phyloP scores from a whole-genome alignment of 257 asterid species.

The Fraxinus anomala region DNA sequence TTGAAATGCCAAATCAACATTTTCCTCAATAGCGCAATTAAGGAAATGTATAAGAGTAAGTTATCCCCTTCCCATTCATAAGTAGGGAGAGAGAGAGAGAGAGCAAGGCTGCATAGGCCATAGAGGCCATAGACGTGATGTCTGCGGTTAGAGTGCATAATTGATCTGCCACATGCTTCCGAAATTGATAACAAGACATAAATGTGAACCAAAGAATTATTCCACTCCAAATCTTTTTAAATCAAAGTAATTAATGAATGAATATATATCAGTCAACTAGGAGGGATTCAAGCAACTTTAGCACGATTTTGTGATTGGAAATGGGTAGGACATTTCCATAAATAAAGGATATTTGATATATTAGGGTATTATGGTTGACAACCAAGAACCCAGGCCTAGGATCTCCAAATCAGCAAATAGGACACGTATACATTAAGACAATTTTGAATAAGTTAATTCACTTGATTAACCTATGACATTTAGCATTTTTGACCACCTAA shows the following conservation, averaged over 20 bases:
- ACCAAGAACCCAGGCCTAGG: not conserved
- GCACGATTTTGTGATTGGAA: not conserved
- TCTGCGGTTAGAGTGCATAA: too few relatives aligned
- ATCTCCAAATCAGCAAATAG: slow-evolving; percentile 6
- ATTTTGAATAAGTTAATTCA: not conserved
- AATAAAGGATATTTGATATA: too few relatives aligned
- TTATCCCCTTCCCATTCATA: not conserved
- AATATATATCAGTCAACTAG: too few relatives aligned
- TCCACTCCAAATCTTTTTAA: not conserved
- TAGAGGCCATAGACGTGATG: too few relatives aligned
- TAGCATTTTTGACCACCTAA: not conserved
- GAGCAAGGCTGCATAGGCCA: not conserved
- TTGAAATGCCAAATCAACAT: not conserved
- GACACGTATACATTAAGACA: not conserved
- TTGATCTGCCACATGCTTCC: not conserved
- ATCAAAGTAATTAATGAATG: not conserved
- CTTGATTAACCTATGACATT: not conserved
- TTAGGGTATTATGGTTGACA: too few relatives aligned
- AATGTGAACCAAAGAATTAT: not conserved
- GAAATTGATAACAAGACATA: not conserved
- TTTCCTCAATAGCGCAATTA: not conserved
- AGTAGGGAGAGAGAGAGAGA: not conserved
- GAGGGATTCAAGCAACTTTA: not conserved
- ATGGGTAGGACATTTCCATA: not conserved
- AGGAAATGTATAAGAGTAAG: not conserved